phyloP scores from a whole-genome alignment of 2,329 filamentous ascomycete species.

The Fusarium succisae region DNA sequence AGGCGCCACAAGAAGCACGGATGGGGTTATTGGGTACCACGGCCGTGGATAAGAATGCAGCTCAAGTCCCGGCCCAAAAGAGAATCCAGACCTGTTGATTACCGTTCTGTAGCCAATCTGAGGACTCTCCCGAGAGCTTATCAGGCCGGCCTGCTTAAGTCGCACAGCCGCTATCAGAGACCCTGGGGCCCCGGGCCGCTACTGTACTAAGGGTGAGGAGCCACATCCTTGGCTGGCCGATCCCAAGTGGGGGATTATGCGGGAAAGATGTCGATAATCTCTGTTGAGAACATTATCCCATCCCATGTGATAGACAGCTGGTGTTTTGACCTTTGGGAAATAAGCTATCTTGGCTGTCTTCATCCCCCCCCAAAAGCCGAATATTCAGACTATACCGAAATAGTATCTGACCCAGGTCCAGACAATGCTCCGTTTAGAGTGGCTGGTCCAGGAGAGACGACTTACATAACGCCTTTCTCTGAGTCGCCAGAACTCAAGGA shows the following conservation, averaged over 20 bases:
- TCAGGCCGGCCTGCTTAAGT: slow-evolving; percentile 15
- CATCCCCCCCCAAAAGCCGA: slow-evolving; percentile 1
- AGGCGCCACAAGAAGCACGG: slow-evolving; percentile 16
- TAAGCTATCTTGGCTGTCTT: neutral
- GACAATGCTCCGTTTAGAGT: slow-evolving; percentile 23
- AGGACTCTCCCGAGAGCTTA: slow-evolving; percentile 21
- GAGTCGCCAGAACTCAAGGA: slow-evolving; percentile 23
- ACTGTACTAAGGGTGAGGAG: slow-evolving; percentile 9
- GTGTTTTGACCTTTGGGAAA: neutral
- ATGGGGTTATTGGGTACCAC: slow-evolving; percentile 20
- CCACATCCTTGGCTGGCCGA: slow-evolving; percentile 26
- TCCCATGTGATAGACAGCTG: neutral
- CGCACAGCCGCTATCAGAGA: slow-evolving; percentile 19
- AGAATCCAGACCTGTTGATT: slow-evolving; percentile 5
- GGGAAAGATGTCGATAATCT: neutral
- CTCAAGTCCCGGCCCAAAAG: slow-evolving; percentile 2
- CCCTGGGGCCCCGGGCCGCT: slow-evolving; percentile 23
- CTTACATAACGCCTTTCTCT: slow-evolving; percentile 36
- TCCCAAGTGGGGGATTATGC: slow-evolving; percentile 19
- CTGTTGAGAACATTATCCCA: neutral
- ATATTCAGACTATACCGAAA: slow-evolving; percentile 19
- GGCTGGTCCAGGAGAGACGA: slow-evolving; percentile 10
- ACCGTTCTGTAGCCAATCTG: slow-evolving; percentile 19
- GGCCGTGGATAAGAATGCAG: slow-evolving; percentile 7
- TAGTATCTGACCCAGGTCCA: slow-evolving; percentile 1